A percentile compares a stretch with the other conserved stretches of the same genome.
Evolutionary conservation across 2,329 filamentous ascomycete genomes (phyloP).

Genomic region (Ophiostoma pallidulum): DNA sequence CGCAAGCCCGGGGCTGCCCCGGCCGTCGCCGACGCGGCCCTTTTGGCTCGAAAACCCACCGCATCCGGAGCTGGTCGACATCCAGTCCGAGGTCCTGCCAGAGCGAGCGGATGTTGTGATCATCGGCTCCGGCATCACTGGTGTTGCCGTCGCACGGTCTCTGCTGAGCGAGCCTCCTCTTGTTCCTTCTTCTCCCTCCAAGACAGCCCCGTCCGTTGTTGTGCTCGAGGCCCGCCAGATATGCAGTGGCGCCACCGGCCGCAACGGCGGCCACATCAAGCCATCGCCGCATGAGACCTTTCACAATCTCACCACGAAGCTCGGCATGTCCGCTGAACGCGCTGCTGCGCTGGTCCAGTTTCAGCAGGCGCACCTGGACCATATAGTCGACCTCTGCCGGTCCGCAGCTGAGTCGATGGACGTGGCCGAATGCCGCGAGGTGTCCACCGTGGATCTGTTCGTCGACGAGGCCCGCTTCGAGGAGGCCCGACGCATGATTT

Average conservation of each 20-base stretch:
- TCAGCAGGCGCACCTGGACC: constrained; percentile 32
- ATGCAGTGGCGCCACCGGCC: constrained; percentile 42
- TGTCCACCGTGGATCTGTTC: constrained; percentile 39
- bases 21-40: not conserved
- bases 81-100: constrained; percentile 27
- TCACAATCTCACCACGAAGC: constrained; percentile 21
- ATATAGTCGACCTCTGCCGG: constrained; percentile 30
- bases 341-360: constrained; percentile 35
- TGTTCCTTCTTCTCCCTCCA: too few species aligned
- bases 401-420: constrained; percentile 20
- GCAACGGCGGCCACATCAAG: constrained; percentile 45
- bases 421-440: constrained; percentile 32
- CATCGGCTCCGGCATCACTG: constrained; percentile 47
- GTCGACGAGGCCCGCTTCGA: constrained; percentile 27
- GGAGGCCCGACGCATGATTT: constrained; percentile 23
- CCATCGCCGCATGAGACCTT: constrained; percentile 34
- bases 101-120: constrained; percentile 37
- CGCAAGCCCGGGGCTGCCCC: constrained; percentile 3
- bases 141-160: constrained; percentile 27
- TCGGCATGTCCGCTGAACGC: constrained; percentile 23
- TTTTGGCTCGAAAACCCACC: constrained; percentile 13
- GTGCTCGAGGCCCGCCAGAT: constrained; percentile 41
- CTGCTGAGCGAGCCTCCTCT: not conserved
- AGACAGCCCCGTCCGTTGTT: constrained; percentile 23
- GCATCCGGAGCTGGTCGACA: constrained; percentile 14